Base-by-base conservation (phyloP, 441 rosid species). In the Brassica balearica region DNA sequence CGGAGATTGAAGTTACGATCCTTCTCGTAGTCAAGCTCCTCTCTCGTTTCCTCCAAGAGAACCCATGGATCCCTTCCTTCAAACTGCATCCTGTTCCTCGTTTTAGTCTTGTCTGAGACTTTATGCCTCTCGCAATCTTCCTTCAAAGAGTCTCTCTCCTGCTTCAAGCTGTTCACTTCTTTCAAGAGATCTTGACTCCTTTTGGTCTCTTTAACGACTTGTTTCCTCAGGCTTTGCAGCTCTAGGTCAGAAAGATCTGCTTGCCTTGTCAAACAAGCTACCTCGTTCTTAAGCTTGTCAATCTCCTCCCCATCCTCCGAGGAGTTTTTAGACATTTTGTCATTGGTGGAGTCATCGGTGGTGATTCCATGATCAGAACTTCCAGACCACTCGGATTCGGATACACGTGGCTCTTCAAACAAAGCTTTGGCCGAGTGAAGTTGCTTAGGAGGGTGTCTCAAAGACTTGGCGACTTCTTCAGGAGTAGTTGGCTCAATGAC, bases 151-250 rank as follows among this genome's bases (percentile, higher is more conserved):
- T 88, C 92, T 82, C 90, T 85, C 85, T 91, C 98, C 79, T 80
- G 88, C 87, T 91, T 92, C 86, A 91, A 73, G 74, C 77, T 56
- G 10, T 73, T 64, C 41, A 87, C 80, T 88, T 92, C 98, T 46
- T 73, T 86, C 0, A 86, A 73, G 20, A 94, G 95, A 75, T 94
- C 96, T 60, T 87, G 97, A 43, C 88, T 90, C 71, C 90, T 89
- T 83, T 83, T 92, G 78, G 90, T 81, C 87, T 92, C 97, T 83
- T 92, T 94, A n/a, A 90, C 87, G 61, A 94, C 84, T 77, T 89
- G 97, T 81, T 90, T 92, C 69, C 97, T 65, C 38, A 94, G 88
- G 36, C 94, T 87, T 77, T 94, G 97, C 71, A 91, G 71, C 82
- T 92, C 98, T 82, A 94, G 63, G 68, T 90, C 97, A 2, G 95